These are phyloP conservation scores for Hymenoscyphus scutula DNA, from an alignment of 2,329 filamentous ascomycete species.

Conservation along the genomic window DNA sequence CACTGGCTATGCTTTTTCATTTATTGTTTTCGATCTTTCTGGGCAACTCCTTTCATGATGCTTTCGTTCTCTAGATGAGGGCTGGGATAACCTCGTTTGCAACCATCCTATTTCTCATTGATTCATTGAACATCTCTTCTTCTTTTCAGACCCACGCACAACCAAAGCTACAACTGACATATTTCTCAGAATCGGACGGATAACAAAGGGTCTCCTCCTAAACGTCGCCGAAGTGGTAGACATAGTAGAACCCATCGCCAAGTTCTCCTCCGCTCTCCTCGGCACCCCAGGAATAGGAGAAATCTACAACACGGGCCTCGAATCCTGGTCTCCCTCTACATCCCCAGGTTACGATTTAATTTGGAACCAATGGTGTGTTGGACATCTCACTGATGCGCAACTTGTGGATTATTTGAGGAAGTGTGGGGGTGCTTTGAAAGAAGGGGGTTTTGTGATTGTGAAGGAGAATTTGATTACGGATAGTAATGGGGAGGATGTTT, in stretches of 20 bases:
- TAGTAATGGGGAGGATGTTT: constrained; percentile 59
- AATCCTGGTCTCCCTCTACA: constrained; percentile 60
- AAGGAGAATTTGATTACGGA: constrained; percentile 74
- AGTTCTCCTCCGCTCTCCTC: constrained; percentile 68
- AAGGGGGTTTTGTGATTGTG: constrained; percentile 61
- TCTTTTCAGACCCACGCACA: not conserved
- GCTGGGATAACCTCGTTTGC: too few relatives aligned
- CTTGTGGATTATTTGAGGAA: constrained; percentile 64
- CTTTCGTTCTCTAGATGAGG: too few relatives aligned
- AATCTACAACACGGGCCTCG: constrained; percentile 71
- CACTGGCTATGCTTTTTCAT: not conserved
- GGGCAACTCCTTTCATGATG: not conserved
- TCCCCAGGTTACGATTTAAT: constrained; percentile 68
- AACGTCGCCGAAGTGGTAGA: constrained; percentile 71
- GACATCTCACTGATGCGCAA: constrained; percentile 74
- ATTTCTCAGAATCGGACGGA: constrained; percentile 67
- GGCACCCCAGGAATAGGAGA: constrained; percentile 56
- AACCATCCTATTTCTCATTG: not conserved
- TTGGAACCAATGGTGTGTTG: constrained; percentile 89
- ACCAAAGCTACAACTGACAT: not conserved
- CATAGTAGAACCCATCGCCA: constrained; percentile 78
- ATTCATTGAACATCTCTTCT: not conserved
- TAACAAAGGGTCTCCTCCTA: constrained; percentile 75
- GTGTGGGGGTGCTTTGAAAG: constrained; percentile 54
- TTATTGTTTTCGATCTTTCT: not conserved